Evolutionary conservation across 768 basidiomycete genomes (phyloP).

Genomic region (Phylloporus sp.): DNA sequence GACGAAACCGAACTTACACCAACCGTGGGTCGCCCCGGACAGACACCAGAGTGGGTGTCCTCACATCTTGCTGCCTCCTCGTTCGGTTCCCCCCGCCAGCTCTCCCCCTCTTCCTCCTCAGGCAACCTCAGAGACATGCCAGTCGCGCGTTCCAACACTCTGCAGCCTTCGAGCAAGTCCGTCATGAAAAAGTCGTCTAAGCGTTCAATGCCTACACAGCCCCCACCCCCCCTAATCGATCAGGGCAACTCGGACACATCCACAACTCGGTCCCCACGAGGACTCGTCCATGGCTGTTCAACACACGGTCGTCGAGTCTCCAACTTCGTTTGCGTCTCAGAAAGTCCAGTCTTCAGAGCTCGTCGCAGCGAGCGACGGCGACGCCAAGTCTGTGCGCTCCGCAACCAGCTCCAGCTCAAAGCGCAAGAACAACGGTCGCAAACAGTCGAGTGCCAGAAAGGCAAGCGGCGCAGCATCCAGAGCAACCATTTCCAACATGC

Average conservation of each 20-base stretch:
- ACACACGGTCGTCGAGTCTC: constrained; percentile 20
- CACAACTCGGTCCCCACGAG: constrained; percentile 19
- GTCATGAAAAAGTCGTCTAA: constrained; percentile 22
- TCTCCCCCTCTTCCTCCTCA: constrained; percentile 31
- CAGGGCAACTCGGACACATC: constrained; percentile 8
- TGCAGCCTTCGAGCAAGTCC: background rate
- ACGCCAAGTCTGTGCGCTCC: constrained; percentile 26
- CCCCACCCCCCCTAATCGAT: constrained; percentile 27
- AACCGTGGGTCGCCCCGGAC: constrained; percentile 14
- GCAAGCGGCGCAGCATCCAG: constrained; percentile 62
- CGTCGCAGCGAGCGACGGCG: constrained; percentile 18
- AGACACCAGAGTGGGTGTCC: constrained; percentile 17
- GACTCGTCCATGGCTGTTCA: constrained; percentile 3
- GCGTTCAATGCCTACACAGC: constrained; percentile 27
- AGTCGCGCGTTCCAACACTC: background rate
- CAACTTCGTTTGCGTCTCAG: constrained; percentile 9
- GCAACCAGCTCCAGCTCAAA: constrained; percentile 25
- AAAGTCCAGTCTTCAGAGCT: constrained; percentile 19
- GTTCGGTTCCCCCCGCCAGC: constrained; percentile 13
- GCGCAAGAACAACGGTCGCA: constrained; percentile 17
- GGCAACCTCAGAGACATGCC: constrained; percentile 30
- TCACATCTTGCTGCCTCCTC: constrained; percentile 10
- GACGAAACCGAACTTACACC: constrained; percentile 31
- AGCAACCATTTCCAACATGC: constrained; percentile 59
- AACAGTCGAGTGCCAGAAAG: constrained; percentile 24